Base-by-base conservation (phyloP, 2,329 filamentous ascomycete species). In the Calonectria naviculata region DNA sequence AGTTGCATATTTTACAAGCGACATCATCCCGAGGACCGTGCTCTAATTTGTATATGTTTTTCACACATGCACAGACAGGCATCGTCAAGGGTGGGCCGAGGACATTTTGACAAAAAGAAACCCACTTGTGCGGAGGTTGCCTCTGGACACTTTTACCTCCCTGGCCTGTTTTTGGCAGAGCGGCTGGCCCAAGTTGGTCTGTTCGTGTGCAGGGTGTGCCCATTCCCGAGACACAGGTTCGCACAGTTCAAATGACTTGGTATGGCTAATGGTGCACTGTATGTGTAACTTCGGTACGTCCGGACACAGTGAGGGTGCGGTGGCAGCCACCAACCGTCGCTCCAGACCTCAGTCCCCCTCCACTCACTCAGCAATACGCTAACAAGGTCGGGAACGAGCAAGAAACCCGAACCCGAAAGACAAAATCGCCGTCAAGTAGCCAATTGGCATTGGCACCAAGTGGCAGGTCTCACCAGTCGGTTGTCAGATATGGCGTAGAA, bases 271-370 rank as follows among this genome's bases (percentile, higher is more conserved):
- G 21, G 31, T 38, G 52, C 52, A 36, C 52, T 56, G 52, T 56
- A 56, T 56, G 52, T 56, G 52, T 56, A 24, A 56, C 52, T 26
- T 56, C 52, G 52, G 52, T 61, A 61, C 56, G 36, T 61, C 36
- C 56, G 56, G 52, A 56, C 26, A 26, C 17, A 44, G 36, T n/a
- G 49, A 61, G 36, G 21, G 15, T 42, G 56, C 38, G 21, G 9
- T 44, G 28, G 10, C 56, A 44, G 56, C 56, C 56, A 61, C 56
- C 38, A 61, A 29, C 36, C 38, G 26, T 61, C 56, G 38, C 26
- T 28, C 10, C 24, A n/a, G 13, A 38, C 38, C 13, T 56, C 34
- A 58, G 36, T 38, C 52, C n/a, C 31, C 34, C 17, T 36, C 52
- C 31, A 21, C 34, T 36, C 19, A 58, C 52, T 38, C 12, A 58